Percentiles rank a stretch among this genome's conserved stretches.
phyloP scores from a whole-genome alignment of 2,329 filamentous ascomycete genomes.

The Fusarium bactridioides region DNA sequence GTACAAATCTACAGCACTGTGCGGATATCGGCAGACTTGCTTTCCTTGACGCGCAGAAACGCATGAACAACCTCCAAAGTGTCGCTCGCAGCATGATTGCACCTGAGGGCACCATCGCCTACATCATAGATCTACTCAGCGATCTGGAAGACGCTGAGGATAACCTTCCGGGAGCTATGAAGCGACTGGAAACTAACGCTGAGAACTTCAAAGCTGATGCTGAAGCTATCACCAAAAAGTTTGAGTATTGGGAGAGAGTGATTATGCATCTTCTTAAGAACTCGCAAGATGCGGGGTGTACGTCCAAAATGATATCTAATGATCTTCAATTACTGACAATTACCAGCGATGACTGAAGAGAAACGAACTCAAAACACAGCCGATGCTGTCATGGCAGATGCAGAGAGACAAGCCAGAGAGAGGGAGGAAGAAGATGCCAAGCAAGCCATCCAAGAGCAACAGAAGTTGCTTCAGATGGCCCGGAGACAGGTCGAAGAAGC shows the following conservation, averaged over 20 bases:
- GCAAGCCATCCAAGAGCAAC: background rate
- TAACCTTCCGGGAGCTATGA: background rate
- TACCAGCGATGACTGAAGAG: background rate
- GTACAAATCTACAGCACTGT: background rate
- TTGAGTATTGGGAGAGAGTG: background rate
- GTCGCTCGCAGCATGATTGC: background rate
- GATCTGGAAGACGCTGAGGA: background rate
- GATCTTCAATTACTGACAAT: background rate
- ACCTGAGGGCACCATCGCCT: background rate
- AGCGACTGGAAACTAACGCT: background rate
- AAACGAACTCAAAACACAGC: background rate
- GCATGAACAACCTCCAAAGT: background rate
- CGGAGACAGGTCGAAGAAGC: background rate
- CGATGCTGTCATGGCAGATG: background rate
- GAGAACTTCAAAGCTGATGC: background rate
- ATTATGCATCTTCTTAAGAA: background rate
- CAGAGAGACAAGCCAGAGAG: background rate
- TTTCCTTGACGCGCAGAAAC: background rate
- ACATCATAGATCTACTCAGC: background rate
- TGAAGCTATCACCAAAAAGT: background rate
- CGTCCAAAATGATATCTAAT: background rate
- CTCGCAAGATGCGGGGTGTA: background rate
- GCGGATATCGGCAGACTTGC: background rate
- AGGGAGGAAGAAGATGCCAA: background rate
- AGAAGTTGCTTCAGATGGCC: background rate